Conservation (phyloP, 352 stramenopile genomes). For the Phytophthora colocasiae region DNA sequence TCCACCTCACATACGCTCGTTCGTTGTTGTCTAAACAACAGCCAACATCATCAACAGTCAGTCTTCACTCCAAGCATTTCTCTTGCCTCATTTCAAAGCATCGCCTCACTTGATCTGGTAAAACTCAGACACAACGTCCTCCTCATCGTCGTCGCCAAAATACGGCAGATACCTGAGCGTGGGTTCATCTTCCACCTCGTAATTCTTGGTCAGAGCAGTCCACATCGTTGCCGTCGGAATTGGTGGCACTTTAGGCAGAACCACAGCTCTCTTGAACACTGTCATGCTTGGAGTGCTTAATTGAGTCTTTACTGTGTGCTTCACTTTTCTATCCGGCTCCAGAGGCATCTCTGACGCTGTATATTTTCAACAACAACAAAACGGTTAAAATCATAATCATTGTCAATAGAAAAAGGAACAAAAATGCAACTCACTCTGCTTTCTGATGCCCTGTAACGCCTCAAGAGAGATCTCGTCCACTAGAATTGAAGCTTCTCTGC, state of each 20-base stretch:
- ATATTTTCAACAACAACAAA: neutral
- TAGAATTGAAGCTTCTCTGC: slow-evolving; percentile 37
- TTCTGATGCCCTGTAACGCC: slow-evolving; percentile 50
- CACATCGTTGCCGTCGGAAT: slow-evolving; percentile 77
- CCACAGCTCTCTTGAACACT: slow-evolving; percentile 42
- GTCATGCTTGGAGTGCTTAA: slow-evolving; percentile 36
- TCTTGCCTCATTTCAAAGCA: neutral
- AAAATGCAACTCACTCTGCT: slow-evolving; percentile 54
- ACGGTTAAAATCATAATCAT: neutral
- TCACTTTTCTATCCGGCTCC: slow-evolving; percentile 28
- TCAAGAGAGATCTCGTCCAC: slow-evolving; percentile 36
- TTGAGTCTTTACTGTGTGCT: slow-evolving; percentile 32
- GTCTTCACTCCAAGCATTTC: neutral
- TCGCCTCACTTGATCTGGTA: slow-evolving; percentile 81
- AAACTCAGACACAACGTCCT: slow-evolving; percentile 84
- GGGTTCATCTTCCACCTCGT: slow-evolving; percentile 87
- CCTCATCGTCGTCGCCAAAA: slow-evolving; percentile 85
- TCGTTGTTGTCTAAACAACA: slow-evolving; percentile 52
- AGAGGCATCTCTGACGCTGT: slow-evolving; percentile 56
- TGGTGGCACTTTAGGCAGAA: slow-evolving; percentile 59
- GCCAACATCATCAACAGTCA: slow-evolving; percentile 5
- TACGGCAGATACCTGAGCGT: slow-evolving; percentile 75
- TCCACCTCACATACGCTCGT: slow-evolving; percentile 77
- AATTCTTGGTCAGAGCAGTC: slow-evolving; percentile 85
- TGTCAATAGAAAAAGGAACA: slow-evolving; percentile 1